Evolutionary conservation across 23 red algal genomes (phyloP).

Genomic region (Agarophyton chilense): DNA sequence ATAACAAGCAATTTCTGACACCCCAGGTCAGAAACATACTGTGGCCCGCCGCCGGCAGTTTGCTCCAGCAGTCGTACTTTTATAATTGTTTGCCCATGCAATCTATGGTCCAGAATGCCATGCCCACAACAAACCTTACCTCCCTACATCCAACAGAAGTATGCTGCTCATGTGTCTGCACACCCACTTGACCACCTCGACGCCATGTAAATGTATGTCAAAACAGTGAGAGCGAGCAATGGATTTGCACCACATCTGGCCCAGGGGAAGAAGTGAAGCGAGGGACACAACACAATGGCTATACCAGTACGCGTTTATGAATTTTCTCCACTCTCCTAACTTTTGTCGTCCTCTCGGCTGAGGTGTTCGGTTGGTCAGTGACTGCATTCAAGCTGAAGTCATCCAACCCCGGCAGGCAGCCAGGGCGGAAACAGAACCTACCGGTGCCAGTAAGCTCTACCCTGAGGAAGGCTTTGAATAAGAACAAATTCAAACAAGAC

Average conservation of each 20-base stretch:
- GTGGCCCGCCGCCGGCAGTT: not conserved
- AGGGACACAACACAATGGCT: not conserved
- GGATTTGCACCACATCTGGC: not conserved
- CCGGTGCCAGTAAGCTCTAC: not conserved
- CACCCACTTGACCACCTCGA: not conserved
- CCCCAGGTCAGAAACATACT: not conserved
- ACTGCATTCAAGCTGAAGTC: not conserved
- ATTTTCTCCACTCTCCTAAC: not conserved
- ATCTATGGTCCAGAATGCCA: not conserved
- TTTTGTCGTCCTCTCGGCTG: not conserved
- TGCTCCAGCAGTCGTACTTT: not conserved
- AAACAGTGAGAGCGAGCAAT: not conserved
- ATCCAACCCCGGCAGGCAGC: not conserved
- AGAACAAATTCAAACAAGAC: not conserved
- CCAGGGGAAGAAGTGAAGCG: not conserved
- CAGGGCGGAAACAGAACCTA: not conserved
- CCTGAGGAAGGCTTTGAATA: not conserved
- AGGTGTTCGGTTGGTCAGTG: not conserved
- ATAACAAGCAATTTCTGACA: not conserved
- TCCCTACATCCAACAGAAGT: not conserved
- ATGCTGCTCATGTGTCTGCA: not conserved
- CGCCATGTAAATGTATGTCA: not conserved
- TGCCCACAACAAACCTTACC: not conserved
- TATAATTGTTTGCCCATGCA: not conserved
- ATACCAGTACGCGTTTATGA: not conserved